These are phyloP conservation scores for Deinandra increscens DNA, from an alignment of 129 eudicot genomes.

Conservation along the genomic window DNA sequence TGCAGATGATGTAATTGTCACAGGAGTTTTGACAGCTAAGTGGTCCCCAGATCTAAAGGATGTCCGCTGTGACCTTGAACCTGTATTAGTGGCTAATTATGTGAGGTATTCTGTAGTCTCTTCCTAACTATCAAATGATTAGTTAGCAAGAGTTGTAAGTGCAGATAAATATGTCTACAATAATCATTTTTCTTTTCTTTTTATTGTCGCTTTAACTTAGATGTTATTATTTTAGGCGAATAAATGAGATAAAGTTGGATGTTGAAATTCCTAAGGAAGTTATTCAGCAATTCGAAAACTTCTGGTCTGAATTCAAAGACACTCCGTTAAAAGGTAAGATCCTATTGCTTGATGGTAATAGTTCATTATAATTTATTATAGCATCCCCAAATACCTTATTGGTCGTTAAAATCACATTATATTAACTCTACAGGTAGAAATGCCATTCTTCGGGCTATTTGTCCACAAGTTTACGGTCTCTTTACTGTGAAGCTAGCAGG, in stretches of 20 bases:
- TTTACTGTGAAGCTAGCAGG: slow-evolving; percentile 98
- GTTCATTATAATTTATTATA: slow-evolving; percentile 10
- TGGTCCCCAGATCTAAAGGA: slow-evolving; percentile 91
- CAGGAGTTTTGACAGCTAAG: slow-evolving; percentile 95
- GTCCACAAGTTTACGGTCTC: slow-evolving; percentile 95
- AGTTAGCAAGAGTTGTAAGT: slow-evolving; percentile 7
- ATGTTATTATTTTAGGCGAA: slow-evolving; percentile 44
- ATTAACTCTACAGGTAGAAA: slow-evolving; percentile 61
- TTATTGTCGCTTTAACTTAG: slow-evolving; percentile 4
- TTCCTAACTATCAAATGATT: slow-evolving; percentile 13
- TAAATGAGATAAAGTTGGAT: slow-evolving; percentile 76
- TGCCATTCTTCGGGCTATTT: slow-evolving; percentile 85
- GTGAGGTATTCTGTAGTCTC: slow-evolving; percentile 49
- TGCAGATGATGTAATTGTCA: slow-evolving; percentile 91
- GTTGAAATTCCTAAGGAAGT: slow-evolving; percentile 74
- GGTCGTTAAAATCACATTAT: slow-evolving; percentile 1
- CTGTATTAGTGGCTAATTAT: slow-evolving; percentile 82
- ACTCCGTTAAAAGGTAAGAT: slow-evolving; percentile 74
- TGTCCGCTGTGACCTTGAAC: slow-evolving; percentile 98
- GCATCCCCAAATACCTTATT: slow-evolving; percentile 4
- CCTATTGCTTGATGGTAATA: slow-evolving; percentile 4
- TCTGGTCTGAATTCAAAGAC: slow-evolving; percentile 76
- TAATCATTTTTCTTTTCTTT: neutral
- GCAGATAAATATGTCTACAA: neutral
- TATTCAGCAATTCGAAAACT: slow-evolving; percentile 51